Base-by-base conservation (phyloP, 305 asterid species). In the Stenogyne calaminthoides region DNA sequence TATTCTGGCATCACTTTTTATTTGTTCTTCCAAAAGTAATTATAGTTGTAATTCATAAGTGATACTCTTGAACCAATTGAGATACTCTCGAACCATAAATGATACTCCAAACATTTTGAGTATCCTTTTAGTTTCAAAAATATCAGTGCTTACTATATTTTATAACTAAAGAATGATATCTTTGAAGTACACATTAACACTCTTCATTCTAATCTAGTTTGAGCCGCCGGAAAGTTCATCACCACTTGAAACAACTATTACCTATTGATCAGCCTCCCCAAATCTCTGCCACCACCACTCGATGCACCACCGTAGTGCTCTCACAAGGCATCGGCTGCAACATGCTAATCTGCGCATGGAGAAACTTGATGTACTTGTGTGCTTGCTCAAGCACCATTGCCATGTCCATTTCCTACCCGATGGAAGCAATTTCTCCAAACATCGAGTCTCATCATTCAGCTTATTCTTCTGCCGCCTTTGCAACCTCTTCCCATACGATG, bases 311-410 rank as follows among this genome's bases (percentile, higher is more conserved):
- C 70, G n/a, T 11, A n/a, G 16, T 39, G 75, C 42, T 76, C 7
- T 55, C 68, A 10, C 9, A 27, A 10, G 96, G 95, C 98, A 92
- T 92, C 52, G 77, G 77, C 79, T 81, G 84, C 58, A 90, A 89
- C 8, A 78, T 87, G 71, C 78, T 79, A 27, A 84, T 75, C 74
- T 92, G 96, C 79, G 96, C 96, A 83, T 87, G 85, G 58, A 92
- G 92, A 73, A 90, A 90, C 62, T 72, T 78, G 80, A 92, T 82
- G 82, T 92, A 92, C 77, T 87, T 90, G 84, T 81, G 82, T 59
- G 94, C 84, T 86, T 90, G 92, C 72, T 87, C 96, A 54, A 88
- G 83, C 78, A 87, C 85, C 5, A 88, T 87, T 71, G 91, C 88
- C 75, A 70, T 88, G 83, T 90, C 93, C 96, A 87, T 87, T 36